Evolutionary conservation across 352 stramenopile genomes (phyloP), one percentile per base, ranked within the genome.

Genomic region (Phytophthora sp.): DNA sequence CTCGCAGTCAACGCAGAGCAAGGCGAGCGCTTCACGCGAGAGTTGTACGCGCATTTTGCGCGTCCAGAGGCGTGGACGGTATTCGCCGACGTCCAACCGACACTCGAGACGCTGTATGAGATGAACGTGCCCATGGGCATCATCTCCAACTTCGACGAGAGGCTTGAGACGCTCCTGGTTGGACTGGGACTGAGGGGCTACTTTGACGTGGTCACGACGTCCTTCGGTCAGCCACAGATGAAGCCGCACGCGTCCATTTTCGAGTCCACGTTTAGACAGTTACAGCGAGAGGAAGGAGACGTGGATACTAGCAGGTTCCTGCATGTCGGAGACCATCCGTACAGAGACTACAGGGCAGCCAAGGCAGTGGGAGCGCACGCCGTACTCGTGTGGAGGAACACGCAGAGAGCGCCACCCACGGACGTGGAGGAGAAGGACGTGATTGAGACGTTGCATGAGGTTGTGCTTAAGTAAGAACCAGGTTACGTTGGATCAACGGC

Each of bases 101-200:
- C 71, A 38, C 77, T 94, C 16, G 66, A 86, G 26, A 47, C n/a
- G 31, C 63, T 92, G 8, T 27, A 44, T 0, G 9, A 29, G 0
- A 31, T 51, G 7, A 39, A 57, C 1, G 63, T 91, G 1, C 39
- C 65, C 4, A 71, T 92, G 52, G 86, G 76, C 29, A 75, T 93
- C 54, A 77, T 94, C 27, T 94, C 84, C 52, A 90, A 94, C 69
- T 93, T 91, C 66, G 86, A 94, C 58, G 84, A 94, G 59, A 72
- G 86, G 2, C 69, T 94, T 4, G 68, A 76, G 29, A 18, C 41
- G 2, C 67, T 94, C 23, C 60, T 94, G 3, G 41, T 42, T 0
- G 76, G 68, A 0, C 51, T 93, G 36, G 58, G 58, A 27, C 77
- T 94, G 13, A 57, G 64, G 30, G 53, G 58, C 27, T 82, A 72